These are phyloP conservation scores for Phialemoniopsis sp. DNA, from an alignment of 2,329 filamentous ascomycete genomes.

Conservation along the genomic window DNA sequence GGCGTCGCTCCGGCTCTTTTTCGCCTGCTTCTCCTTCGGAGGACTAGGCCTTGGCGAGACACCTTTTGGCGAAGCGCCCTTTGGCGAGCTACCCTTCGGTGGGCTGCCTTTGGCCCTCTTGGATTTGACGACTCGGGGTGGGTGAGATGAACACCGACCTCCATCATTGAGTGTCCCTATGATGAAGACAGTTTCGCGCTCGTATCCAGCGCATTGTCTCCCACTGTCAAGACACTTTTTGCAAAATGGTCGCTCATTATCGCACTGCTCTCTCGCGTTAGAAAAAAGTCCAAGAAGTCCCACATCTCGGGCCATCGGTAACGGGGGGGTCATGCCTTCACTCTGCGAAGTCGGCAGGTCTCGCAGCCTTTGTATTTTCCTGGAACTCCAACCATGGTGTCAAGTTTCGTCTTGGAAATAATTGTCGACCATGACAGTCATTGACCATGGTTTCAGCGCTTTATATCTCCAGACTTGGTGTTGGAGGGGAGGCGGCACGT, in stretches of 20 bases:
- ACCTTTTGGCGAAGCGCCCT: too few relatives aligned
- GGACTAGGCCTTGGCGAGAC: too few relatives aligned
- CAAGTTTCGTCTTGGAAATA: background rate
- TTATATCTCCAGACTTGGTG: too few relatives aligned
- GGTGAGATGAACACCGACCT: slow-evolving; percentile 54
- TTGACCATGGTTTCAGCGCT: too few relatives aligned
- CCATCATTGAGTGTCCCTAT: slow-evolving; percentile 51
- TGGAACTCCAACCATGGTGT: slow-evolving; percentile 55
- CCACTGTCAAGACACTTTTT: slow-evolving; percentile 56
- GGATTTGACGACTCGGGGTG: slow-evolving; percentile 39
- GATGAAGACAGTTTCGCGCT: slow-evolving; percentile 60
- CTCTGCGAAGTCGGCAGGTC: slow-evolving; percentile 54
- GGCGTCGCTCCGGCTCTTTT: slow-evolving; percentile 7
- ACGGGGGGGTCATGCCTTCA: slow-evolving; percentile 44
- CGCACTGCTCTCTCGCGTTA: slow-evolving; percentile 39
- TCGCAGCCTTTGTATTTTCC: slow-evolving; percentile 63
- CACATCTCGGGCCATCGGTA: background rate
- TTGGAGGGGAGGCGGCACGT: too few relatives aligned
- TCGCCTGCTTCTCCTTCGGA: slow-evolving; percentile 16
- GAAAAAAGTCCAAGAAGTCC: slow-evolving; percentile 1
- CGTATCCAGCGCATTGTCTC: slow-evolving; percentile 57
- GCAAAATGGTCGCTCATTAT: slow-evolving; percentile 57
- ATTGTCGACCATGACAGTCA: background rate
- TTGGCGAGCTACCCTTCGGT: too few relatives aligned
- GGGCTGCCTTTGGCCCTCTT: slow-evolving; percentile 22